Conservation (phyloP, 2,329 filamentous ascomycete species). For the Penicillium sp. region DNA sequence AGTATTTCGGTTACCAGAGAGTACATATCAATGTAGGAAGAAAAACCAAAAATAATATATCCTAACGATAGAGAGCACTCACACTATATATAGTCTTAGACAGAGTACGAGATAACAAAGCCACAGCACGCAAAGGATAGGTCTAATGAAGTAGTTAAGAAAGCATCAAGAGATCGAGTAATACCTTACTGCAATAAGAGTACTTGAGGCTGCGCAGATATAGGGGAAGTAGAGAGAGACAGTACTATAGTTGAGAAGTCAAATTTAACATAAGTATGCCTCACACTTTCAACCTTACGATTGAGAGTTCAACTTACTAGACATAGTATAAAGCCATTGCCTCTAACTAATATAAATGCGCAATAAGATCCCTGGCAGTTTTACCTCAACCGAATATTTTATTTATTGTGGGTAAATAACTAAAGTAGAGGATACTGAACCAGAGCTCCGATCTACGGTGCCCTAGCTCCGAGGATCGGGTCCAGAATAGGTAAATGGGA, state of each 20-base stretch:
- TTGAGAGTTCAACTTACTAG: neutral
- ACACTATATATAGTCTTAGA: neutral
- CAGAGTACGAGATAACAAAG: neutral
- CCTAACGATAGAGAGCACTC: neutral
- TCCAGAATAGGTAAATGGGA: neutral
- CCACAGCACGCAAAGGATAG: neutral
- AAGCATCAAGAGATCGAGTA: neutral
- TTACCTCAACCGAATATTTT: neutral
- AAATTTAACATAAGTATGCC: neutral
- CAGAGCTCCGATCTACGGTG: neutral
- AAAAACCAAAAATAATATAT: neutral
- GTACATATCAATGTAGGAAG: no score
- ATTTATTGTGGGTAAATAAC: neutral
- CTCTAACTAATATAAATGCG: neutral
- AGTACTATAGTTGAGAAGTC: neutral
- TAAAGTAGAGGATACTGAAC: neutral
- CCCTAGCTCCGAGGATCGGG: neutral
- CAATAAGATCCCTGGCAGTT: neutral
- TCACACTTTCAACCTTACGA: neutral
- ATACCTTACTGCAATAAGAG: neutral
- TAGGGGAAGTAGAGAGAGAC: neutral
- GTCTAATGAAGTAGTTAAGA: neutral
- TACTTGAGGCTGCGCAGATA: neutral
- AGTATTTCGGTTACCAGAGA: no score
- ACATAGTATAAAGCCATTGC: neutral